Evolutionary conservation across 257 asterid genomes (phyloP), one percentile per base, ranked within the genome.

Genomic region (Capsicum pubescens): DNA sequence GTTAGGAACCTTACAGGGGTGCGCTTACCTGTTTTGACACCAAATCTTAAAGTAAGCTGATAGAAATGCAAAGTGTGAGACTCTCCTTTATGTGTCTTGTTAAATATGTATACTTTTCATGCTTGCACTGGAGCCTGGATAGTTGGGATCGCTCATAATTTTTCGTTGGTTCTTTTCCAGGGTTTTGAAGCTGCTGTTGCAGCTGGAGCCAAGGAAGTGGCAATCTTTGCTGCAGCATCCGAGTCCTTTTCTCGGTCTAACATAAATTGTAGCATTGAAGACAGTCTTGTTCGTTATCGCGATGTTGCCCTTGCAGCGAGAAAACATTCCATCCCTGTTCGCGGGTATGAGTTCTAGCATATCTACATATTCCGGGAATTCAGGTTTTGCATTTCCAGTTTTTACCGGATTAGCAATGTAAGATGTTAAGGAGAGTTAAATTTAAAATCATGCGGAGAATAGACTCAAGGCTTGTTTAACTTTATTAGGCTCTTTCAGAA

Each of bases 151-250:
- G 0, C 50, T 54, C 50, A 76, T 52, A 77, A 36, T 82, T 79
- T 66, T 15, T n/a, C 46, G 21, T 50, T 85, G 86, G 44, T 64
- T 63, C 87, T 84, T 61, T 64, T 74, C 80, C 86, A 95, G 99
- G 97, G 98, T 84, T 94, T 94, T 86, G 94, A 91, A 89, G 95
- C 98, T 16, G 99, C 99, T 79, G 68, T 93, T 87, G 91, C 87
- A 39, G 92, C 97, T 72, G 99, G 97, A 84, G 97, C 97, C 77
- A 93, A 93, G 90, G 98, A 95, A 90, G 99, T 95, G 80, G 98
- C 99, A 84, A 84, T 95, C 79, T 94, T 95, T 92, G 98, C 97
- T 85, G 94, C 99, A 83, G 97, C 97, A 4, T 95, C 99, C 4
- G 97, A 95, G 89, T 95, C 97, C 79, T 95, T 95, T 89, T 94